phyloP scores from a whole-genome alignment of 768 basidiomycete species.

The Pleurotus eryngii region DNA sequence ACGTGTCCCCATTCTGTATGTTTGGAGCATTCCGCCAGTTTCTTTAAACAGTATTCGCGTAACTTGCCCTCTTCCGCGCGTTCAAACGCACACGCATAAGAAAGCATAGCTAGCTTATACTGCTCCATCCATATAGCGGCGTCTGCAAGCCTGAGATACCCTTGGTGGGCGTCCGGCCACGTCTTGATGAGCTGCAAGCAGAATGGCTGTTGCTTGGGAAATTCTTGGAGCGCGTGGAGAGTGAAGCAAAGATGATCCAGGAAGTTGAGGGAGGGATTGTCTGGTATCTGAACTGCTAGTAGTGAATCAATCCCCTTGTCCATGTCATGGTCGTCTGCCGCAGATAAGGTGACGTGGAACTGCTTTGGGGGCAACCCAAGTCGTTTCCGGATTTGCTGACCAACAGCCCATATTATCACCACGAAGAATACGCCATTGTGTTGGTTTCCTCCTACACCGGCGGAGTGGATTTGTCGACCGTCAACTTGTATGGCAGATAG shows the following conservation, averaged over 20 bases:
- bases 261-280: constrained; percentile 25
- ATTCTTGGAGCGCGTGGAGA: constrained; percentile 33
- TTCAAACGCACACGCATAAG: constrained; percentile 46
- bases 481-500: constrained; percentile 21
- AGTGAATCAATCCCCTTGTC: constrained; percentile 48
- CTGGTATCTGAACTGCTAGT: constrained; percentile 31
- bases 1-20: constrained; percentile 52
- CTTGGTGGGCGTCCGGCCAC: constrained; percentile 35
- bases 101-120: constrained; percentile 52
- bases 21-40: constrained; percentile 39
- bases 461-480: constrained; percentile 27
- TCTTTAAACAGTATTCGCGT: constrained; percentile 41
- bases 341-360: constrained; percentile 53
- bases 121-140: constrained; percentile 28
- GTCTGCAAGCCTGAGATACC: constrained; percentile 51
- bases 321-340: constrained; percentile 36
- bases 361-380: constrained; percentile 47
- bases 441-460: constrained; percentile 38
- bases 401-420: constrained; percentile 53
- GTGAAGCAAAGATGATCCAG: constrained; percentile 48
- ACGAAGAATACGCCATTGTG: constrained; percentile 37
- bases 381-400: constrained; percentile 46
- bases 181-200: constrained; percentile 27
- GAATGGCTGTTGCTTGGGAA: constrained; percentile 29
- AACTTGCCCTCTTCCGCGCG: constrained; percentile 34